phyloP scores from a whole-genome alignment of 2,329 filamentous ascomycete genomes.

The Sarocladium oryzae region DNA sequence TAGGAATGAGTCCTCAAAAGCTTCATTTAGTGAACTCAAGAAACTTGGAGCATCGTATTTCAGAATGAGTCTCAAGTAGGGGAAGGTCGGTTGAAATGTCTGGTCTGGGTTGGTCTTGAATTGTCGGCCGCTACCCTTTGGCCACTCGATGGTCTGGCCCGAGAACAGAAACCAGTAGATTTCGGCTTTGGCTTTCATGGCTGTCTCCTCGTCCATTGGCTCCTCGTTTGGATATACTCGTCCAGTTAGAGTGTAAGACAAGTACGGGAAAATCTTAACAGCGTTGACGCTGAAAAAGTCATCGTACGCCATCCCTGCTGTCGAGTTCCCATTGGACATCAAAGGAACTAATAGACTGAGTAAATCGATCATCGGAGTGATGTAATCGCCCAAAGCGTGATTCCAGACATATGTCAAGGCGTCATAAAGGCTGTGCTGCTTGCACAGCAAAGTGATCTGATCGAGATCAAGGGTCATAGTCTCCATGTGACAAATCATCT shows the following conservation, averaged over 20 bases:
- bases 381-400: constrained; percentile 78
- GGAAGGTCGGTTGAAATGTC: constrained; percentile 67
- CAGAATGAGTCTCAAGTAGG: constrained; percentile 76
- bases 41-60: constrained; percentile 89
- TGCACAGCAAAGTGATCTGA: constrained; percentile 84
- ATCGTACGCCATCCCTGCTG: constrained; percentile 49
- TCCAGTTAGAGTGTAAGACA: constrained; percentile 86
- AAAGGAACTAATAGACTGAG: constrained; percentile 59
- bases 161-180: constrained; percentile 94
- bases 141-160: constrained; percentile 70
- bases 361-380: constrained; percentile 83
- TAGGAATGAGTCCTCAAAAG: constrained; percentile 89
- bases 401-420: constrained; percentile 98
- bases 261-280: constrained; percentile 88
- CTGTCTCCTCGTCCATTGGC: constrained; percentile 63
- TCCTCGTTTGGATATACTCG: constrained; percentile 87
- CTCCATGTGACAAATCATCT: constrained; percentile 90
- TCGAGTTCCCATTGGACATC: constrained; percentile 49
- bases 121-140: constrained; percentile 52
- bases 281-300: constrained; percentile 64
- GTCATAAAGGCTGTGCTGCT: constrained; percentile 87
- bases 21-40: constrained; percentile 91
- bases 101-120: constrained; percentile 54
- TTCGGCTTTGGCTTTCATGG: constrained; percentile 73
- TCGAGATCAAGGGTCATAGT: constrained; percentile 90